A percentile compares a stretch with the other conserved stretches of the same genome.
Evolutionary conservation across 176 grass and related monocot species (phyloP).

Genomic region (Zea luxurians): DNA sequence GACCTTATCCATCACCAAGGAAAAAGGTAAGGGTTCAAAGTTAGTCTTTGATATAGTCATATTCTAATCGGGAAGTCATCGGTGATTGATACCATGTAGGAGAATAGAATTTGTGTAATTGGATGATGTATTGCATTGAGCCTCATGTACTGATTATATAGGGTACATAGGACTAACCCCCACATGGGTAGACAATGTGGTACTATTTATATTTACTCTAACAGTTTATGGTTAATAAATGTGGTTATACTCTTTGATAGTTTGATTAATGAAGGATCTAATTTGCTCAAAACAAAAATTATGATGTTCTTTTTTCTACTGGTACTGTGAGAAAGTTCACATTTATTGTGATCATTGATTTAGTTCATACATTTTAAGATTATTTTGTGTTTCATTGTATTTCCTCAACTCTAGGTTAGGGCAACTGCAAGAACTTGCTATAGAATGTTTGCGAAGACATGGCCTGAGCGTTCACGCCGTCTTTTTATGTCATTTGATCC

Average conservation of each 20-base stretch:
- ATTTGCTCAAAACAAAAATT: neutral
- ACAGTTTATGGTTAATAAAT: neutral
- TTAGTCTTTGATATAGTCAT: no score
- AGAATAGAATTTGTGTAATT: no score
- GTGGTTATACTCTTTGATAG: neutral
- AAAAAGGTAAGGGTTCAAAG: no score
- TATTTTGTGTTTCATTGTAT: constrained; percentile 16
- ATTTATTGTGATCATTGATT: constrained; percentile 8
- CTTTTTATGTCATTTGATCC: constrained; percentile 93
- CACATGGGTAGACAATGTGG: no score
- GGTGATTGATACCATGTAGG: no score
- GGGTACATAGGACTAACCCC: no score
- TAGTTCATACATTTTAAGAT: neutral
- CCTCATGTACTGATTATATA: no score
- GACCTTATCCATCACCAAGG: no score
- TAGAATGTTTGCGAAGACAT: constrained; percentile 87
- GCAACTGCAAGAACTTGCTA: constrained; percentile 90
- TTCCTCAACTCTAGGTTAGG: constrained; percentile 65
- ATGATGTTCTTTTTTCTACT: constrained; percentile 17
- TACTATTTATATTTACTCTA: no score
- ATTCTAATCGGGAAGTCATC: no score
- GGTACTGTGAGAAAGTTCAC: neutral
- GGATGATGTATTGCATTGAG: no score
- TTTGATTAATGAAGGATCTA: neutral
- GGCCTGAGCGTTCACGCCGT: constrained; percentile 78